Base-by-base conservation (phyloP, 805 yeast genomes). In the Ogataea minuta region DNA sequence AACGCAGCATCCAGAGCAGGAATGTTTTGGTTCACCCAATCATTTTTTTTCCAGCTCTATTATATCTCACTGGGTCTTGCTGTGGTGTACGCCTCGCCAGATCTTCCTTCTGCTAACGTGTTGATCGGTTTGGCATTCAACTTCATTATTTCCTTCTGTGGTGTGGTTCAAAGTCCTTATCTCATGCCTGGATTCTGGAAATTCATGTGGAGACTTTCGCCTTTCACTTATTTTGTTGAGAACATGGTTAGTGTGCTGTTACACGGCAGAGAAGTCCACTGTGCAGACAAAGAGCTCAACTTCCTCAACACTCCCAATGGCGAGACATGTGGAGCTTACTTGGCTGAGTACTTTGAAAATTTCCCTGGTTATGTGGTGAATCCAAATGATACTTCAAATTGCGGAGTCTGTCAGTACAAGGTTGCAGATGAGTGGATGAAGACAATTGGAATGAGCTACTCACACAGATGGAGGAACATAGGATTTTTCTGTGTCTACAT, bases 111-210 rank as follows among this genome's bases (percentile, higher is more conserved):
- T 12, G 89, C 89, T 6, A 75, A 77, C 33, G 79, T 79, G 38
- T 60, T 82, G 31, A 64, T 72, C 37, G 71, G 82, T 30, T 60
- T 83, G 48, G 60, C 76, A 45, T 72, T 77, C 57, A 66, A 81
- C 24, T 73, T 83, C 56, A 60, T 75, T 52, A 70, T 82, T 41
- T 66, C 80, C 15, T 84, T 84, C 66, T 72, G 84, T 59, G 88
- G 90, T 66, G 81, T 82, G 41, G 66, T 80, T 43, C 86, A 80
- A 53, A 76, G 79, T 12, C 63, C 63, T 6, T 28, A 45, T 3
- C 62, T 69, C 37, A 73, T 84, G 80, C 93, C 95, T 9, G 79
- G 85, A 1, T 86, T 86, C 68, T 86, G 95, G 95, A 78, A 75
- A 32, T 86, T 83, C 59, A 83, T 86, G 89, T 81, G 84, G 74